Conservation (phyloP, 1,284 basidiomycete genomes). For the Boletus hoseneyae region DNA sequence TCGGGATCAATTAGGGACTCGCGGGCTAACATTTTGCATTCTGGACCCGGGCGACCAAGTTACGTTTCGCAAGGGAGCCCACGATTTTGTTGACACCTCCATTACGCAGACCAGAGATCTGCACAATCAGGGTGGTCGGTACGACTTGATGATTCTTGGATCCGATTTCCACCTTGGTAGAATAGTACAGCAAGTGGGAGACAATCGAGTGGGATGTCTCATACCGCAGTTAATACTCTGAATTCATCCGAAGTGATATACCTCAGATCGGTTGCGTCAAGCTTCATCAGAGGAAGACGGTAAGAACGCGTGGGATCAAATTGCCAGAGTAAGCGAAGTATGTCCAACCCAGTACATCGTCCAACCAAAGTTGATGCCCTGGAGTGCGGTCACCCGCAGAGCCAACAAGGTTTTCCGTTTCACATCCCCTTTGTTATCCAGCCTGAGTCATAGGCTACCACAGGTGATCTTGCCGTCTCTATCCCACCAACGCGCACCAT, state of each 20-base stretch:
- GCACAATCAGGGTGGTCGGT: slow-evolving; percentile 83
- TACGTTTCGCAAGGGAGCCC: slow-evolving; percentile 87
- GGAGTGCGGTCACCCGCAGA: slow-evolving; percentile 11
- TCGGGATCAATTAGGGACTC: neutral
- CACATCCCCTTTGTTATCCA: neutral
- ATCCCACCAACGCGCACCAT: slow-evolving; percentile 10
- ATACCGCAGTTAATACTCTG: slow-evolving; percentile 87
- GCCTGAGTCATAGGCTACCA: slow-evolving; percentile 20
- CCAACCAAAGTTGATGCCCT: slow-evolving; percentile 18
- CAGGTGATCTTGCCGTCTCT: slow-evolving; percentile 19
- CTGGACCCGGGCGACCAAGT: slow-evolving; percentile 86
- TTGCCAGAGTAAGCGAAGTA: slow-evolving; percentile 4
- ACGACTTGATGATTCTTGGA: slow-evolving; percentile 98
- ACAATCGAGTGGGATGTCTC: slow-evolving; percentile 21
- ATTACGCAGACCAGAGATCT: slow-evolving; percentile 87
- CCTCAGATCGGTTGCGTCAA: slow-evolving; percentile 92
- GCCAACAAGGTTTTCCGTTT: slow-evolving; percentile 28
- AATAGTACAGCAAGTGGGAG: neutral
- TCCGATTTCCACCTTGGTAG: slow-evolving; percentile 85
- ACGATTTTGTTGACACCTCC: slow-evolving; percentile 94
- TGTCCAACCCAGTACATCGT: neutral
- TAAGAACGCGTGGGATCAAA: slow-evolving; percentile 4
- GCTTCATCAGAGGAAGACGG: slow-evolving; percentile 61
- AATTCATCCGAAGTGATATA: slow-evolving; percentile 94
- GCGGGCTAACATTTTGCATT: slow-evolving; percentile 79